Evolutionary conservation across 768 basidiomycete genomes (phyloP).

Genomic region (Pleurotus djamor): DNA sequence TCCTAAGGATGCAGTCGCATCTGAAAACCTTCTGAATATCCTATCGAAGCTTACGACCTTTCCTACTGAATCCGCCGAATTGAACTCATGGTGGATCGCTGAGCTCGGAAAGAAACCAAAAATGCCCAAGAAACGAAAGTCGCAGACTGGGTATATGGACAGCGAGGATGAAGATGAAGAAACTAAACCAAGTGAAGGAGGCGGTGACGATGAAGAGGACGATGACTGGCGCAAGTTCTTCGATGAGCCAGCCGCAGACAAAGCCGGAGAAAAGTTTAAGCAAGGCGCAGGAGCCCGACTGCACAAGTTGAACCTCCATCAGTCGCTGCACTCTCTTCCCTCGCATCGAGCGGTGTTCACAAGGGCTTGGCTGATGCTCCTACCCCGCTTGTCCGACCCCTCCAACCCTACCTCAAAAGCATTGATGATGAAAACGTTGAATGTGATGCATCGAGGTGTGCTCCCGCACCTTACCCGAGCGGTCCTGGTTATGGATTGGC

Average conservation of each 20-base stretch:
- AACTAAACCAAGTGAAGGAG: constrained; percentile 22
- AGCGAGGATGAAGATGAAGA: constrained; percentile 27
- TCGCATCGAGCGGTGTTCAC: constrained; percentile 84
- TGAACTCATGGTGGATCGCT: constrained; percentile 79
- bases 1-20: constrained; percentile 30
- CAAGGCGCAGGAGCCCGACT: constrained; percentile 44
- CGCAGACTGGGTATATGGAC: constrained; percentile 30
- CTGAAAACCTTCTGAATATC: constrained; percentile 52
- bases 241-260: constrained; percentile 51
- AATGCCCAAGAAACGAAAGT: constrained; percentile 35
- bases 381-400: constrained; percentile 53
- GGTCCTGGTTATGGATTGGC: constrained; percentile 89
- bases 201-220: constrained; percentile 35
- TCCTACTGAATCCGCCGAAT: constrained; percentile 64
- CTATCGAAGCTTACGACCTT: constrained; percentile 71
- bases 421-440: constrained; percentile 57
- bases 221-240: constrained; percentile 87
- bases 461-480: constrained; percentile 81
- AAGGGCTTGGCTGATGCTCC: constrained; percentile 71
- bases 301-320: constrained; percentile 69
- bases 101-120: constrained; percentile 61
- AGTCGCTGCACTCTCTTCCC: constrained; percentile 71
- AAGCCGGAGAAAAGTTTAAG: constrained; percentile 24
- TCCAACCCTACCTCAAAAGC: constrained; percentile 31
- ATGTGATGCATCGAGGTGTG: constrained; percentile 80